Base-by-base conservation (phyloP, 495 filamentous ascomycete genomes). In the Endocarpon pusillum region DNA sequence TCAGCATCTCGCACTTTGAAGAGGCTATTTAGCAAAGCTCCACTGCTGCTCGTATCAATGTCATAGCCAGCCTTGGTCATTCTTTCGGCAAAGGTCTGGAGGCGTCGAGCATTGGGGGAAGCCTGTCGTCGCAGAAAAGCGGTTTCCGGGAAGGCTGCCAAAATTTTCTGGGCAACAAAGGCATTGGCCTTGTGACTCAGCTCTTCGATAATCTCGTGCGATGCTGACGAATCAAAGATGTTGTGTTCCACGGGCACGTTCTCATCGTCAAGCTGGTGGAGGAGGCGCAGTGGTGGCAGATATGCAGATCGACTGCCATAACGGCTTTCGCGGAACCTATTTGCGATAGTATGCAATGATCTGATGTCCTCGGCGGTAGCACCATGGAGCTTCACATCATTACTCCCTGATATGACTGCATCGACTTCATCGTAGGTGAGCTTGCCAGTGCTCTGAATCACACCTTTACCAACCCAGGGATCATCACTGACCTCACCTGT, bases 231-330 rank as follows among this genome's bases (percentile, higher is more conserved):
- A 49, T 94, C 78, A 48, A 96, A 96, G 36, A 97, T 81, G 59
- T 96, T 97, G 46, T 81, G 71, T 57, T 89, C 84, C 17, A 94
- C 82, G 0, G 87, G 89, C 22, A 94, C 82, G 51, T 94, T 94
- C 62, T 97, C 89, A 43, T 97, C 89, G 45, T 97, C 91, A n/a
- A 94, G 71, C 52, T 89, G 80, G 49, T 93, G 79, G 24, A 96
- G 59, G 21, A 97, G 69, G 27, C 89, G 79, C 32, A 96, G 70
- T 30, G 86, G 73, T 14, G 86, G 79, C 39, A 92, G 79, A 6
- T 78, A 69, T 21, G 76, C 69, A 17, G 72, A 69, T 16, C 76
- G 76, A 34, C 83, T 76, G 31, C 80, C 80, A 41, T 89, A 78
- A 28, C 89, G 73, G 4, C 73, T 67, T 51, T 93, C 80, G 23